These are phyloP conservation scores for Rhododendron henanense DNA, from an alignment of 148 eudicot genomes.

Conservation along the genomic window DNA sequence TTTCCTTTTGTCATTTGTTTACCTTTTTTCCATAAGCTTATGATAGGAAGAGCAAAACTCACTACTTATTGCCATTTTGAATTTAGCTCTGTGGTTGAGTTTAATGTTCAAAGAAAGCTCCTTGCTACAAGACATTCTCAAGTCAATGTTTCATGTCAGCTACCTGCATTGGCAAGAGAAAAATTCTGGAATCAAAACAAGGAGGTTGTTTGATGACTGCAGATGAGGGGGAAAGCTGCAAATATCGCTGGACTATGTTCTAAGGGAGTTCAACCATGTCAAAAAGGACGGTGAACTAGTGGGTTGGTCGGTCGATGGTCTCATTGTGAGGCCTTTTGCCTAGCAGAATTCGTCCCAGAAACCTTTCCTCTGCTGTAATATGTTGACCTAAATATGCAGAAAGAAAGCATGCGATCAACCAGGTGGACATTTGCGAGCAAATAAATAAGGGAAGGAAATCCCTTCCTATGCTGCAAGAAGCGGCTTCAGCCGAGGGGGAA, in stretches of 20 bases:
- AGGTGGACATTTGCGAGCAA: too few species aligned
- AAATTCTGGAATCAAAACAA: conserved; percentile 63
- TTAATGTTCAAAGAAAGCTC: conserved; percentile 72
- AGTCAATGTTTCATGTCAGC: conserved; percentile 71
- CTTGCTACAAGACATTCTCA: conserved; percentile 75
- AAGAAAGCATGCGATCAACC: not conserved
- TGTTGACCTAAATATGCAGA: conserved; percentile 13
- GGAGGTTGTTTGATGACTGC: conserved; percentile 56
- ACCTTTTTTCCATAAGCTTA: too few species aligned
- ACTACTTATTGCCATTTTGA: not conserved
- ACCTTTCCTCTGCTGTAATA: conserved; percentile 23
- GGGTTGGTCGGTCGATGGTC: conserved; percentile 80
- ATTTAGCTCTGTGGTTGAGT: not conserved
- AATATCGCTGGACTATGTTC: conserved; percentile 69
- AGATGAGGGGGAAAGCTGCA: conserved; percentile 73
- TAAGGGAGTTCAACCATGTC: conserved; percentile 67
- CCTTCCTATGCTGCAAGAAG: too few species aligned
- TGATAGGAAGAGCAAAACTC: too few species aligned
- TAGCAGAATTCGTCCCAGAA: conserved; percentile 45
- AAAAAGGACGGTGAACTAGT: conserved; percentile 66
- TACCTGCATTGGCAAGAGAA: conserved; percentile 90
- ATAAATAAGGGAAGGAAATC: not conserved
- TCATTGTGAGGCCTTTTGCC: conserved; percentile 83
- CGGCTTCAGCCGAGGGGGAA: not conserved
- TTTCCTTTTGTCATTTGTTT: too few species aligned